Conservation (phyloP, 2,329 filamentous ascomycete species). For the Aureobasidium mangrovei region DNA sequence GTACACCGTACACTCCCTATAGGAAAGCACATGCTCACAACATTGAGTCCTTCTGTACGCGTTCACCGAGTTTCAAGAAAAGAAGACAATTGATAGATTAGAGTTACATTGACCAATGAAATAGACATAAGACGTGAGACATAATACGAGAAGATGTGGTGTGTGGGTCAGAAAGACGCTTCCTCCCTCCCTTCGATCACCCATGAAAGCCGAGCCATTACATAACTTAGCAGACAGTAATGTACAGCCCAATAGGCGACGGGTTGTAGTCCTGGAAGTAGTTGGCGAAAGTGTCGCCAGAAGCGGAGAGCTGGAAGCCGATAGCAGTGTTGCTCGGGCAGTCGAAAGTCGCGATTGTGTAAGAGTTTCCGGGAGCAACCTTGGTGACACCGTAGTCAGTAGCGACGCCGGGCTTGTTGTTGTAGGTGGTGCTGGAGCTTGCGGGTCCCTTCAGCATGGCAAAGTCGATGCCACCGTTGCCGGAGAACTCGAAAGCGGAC, state of each 20-base stretch:
- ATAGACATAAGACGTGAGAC: too few species aligned
- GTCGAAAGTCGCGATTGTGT: conserved; percentile 44
- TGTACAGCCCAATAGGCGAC: background rate
- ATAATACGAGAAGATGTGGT: too few species aligned
- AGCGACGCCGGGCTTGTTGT: conserved; percentile 41
- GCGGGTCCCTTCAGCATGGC: conserved; percentile 31
- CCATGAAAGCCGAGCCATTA: too few species aligned
- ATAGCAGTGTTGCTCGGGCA: conserved; percentile 48
- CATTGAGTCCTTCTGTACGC: too few species aligned
- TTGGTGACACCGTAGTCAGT: conserved; percentile 36
- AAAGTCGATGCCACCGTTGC: conserved; percentile 46
- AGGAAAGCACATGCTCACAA: too few species aligned
- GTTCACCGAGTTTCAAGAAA: too few species aligned
- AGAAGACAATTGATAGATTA: too few species aligned
- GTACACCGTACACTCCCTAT: too few species aligned
- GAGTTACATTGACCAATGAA: too few species aligned
- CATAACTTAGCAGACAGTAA: too few species aligned
- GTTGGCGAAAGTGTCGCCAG: conserved; percentile 43
- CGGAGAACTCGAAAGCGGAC: conserved; percentile 47
- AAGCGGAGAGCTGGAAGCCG: conserved; percentile 43
- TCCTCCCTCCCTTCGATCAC: too few species aligned
- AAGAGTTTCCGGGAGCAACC: conserved; percentile 44
- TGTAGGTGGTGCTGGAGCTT: conserved; percentile 43
- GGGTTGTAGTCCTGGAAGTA: conserved; percentile 59
- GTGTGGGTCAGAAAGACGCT: too few species aligned